Percentiles rank a stretch among this genome's conserved stretches.
Conservation (phyloP, 2,329 filamentous ascomycete genomes). For the Trichophyton simii region DNA sequence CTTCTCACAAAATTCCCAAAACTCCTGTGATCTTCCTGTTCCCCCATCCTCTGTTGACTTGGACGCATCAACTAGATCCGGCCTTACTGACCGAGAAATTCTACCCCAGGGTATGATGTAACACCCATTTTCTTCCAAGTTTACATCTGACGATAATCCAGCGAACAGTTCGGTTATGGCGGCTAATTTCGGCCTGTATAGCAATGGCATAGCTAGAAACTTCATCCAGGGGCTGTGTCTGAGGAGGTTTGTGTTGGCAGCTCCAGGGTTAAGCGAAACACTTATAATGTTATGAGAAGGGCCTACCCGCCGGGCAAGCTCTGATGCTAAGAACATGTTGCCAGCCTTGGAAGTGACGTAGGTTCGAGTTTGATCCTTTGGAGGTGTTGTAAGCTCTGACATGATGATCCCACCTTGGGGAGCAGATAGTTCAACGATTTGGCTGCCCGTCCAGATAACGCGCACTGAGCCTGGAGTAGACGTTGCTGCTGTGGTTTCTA, state of each 20-base stretch:
- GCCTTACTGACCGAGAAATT: conserved; percentile 6
- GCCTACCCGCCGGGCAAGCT: conserved; percentile 20
- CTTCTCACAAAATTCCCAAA: conserved; percentile 33
- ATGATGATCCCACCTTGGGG: conserved; percentile 17
- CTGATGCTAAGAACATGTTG: conserved; percentile 23
- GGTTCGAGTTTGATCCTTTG: conserved; percentile 15
- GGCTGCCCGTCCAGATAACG: conserved; percentile 23
- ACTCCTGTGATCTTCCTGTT: conserved; percentile 21
- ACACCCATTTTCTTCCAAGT: conserved; percentile 7
- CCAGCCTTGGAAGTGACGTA: conserved; percentile 28
- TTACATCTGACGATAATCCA: conserved; percentile 35
- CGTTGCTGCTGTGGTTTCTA: conserved; percentile 21
- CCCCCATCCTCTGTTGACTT: conserved; percentile 19
- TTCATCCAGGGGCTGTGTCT: conserved; percentile 15
- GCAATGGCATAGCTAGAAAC: conserved; percentile 16
- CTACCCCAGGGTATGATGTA: conserved; percentile 16
- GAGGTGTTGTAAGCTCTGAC: conserved; percentile 16
- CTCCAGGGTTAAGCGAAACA: conserved; percentile 23
- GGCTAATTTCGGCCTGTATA: conserved; percentile 26
- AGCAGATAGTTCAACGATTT: conserved; percentile 6
- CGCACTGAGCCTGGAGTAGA: conserved; percentile 19
- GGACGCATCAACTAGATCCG: conserved; percentile 15
- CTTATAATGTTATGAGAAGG: conserved; percentile 11
- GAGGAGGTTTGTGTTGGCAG: conserved; percentile 20
- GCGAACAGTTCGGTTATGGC: conserved; percentile 41